These are phyloP conservation scores for Backusella mclennaniae DNA, from an alignment of 192 early-diverging fungal genomes.

Conservation along the genomic window DNA sequence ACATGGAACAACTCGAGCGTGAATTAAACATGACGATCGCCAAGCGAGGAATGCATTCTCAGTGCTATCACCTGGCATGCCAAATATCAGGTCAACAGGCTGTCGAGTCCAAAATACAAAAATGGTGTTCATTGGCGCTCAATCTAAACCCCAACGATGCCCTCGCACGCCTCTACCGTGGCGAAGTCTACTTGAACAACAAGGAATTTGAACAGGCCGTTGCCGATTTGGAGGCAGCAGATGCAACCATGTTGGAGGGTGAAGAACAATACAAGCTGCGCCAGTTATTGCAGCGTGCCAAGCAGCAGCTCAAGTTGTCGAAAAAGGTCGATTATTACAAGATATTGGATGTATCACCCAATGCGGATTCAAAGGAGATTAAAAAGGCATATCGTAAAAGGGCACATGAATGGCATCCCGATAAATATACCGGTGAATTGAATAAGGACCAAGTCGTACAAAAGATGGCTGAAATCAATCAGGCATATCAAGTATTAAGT, in stretches of 20 bases:
- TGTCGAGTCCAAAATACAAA: slow-evolving; percentile 49
- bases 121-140: slow-evolving; percentile 71
- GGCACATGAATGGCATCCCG: slow-evolving; percentile 86
- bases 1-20: slow-evolving; percentile 5
- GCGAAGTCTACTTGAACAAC: slow-evolving; percentile 61
- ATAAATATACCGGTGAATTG: slow-evolving; percentile 77
- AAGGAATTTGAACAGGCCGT: slow-evolving; percentile 83
- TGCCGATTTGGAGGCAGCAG: slow-evolving; percentile 67
- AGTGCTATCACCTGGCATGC: slow-evolving; percentile 60
- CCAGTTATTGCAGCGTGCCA: slow-evolving; percentile 60
- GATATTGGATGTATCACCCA: slow-evolving; percentile 72
- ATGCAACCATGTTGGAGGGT: slow-evolving; percentile 50
- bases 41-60: slow-evolving; percentile 29
- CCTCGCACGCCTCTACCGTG: slow-evolving; percentile 72
- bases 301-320: slow-evolving; percentile 53
- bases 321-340: slow-evolving; percentile 94
- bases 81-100: slow-evolving; percentile 56
- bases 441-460: slow-evolving; percentile 70
- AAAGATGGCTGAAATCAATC: slow-evolving; percentile 93
- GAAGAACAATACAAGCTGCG: slow-evolving; percentile 26
- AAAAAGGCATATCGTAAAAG: slow-evolving; percentile 91
- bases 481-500: slow-evolving; percentile 86
- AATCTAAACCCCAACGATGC: slow-evolving; percentile 67
- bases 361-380: slow-evolving; percentile 77
- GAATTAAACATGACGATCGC: slow-evolving; percentile 29